Conservation (phyloP, 2,329 filamentous ascomycete genomes). For the Shiraia bambusicola region DNA sequence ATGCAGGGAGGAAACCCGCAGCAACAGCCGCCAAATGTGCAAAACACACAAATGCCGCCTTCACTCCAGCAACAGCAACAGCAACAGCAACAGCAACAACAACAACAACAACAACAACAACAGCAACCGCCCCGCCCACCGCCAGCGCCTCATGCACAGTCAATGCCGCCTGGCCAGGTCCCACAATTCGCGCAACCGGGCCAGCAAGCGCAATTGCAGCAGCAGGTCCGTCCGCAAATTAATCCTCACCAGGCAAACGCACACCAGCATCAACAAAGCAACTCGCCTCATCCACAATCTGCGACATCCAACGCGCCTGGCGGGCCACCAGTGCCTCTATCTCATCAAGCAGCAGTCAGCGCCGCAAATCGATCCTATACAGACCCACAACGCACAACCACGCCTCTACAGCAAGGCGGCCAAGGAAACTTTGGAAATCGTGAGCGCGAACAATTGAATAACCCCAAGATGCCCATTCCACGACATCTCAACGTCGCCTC, state of each 20-base stretch:
- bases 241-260: constrained; percentile 41
- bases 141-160: constrained; percentile 32
- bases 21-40: constrained; percentile 23
- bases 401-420: constrained; percentile 36
- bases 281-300: constrained; percentile 42
- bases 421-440: constrained; percentile 40
- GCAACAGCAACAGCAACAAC: constrained; percentile 24
- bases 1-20: constrained; percentile 25
- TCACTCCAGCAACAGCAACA: constrained; percentile 15
- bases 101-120: constrained; percentile 19
- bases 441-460: constrained; percentile 47
- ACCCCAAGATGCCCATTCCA: constrained; percentile 76
- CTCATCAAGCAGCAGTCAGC: constrained; percentile 49
- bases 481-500: constrained; percentile 74
- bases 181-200: constrained; percentile 29
- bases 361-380: constrained; percentile 45
- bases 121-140: constrained; percentile 30
- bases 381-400: constrained; percentile 37
- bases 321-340: constrained; percentile 41
- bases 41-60: constrained; percentile 15
- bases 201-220: constrained; percentile 32
- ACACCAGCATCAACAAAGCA: constrained; percentile 39
- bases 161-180: constrained; percentile 31
- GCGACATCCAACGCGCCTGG: constrained; percentile 34
- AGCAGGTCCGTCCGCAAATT: constrained; percentile 38